Percentiles rank a stretch among this genome's conserved stretches.
Evolutionary conservation across 352 stramenopile genomes (phyloP).

Genomic region (Phytophthora megakarya): DNA sequence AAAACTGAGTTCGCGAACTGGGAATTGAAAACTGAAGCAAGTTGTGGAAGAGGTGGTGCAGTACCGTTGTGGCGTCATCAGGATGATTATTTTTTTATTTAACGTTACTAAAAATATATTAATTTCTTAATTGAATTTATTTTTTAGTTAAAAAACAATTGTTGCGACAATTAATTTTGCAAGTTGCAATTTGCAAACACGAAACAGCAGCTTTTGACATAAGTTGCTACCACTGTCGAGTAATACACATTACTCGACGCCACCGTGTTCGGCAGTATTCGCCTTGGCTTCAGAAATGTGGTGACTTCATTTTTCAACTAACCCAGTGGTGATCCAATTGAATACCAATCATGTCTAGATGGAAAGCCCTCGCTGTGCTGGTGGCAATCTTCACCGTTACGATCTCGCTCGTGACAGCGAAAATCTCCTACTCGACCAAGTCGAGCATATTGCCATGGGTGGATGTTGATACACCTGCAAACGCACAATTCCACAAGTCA

Average conservation of each 20-base stretch:
- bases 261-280: neutral
- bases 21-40: no score
- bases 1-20: no score
- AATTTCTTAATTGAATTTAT: no score
- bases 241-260: slow-evolving; percentile 10
- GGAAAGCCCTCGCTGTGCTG: slow-evolving; percentile 1
- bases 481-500: slow-evolving; percentile 12
- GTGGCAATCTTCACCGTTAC: neutral
- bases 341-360: neutral
- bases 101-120: no score
- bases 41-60: neutral
- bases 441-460: slow-evolving; percentile 46
- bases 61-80: neutral
- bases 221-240: neutral
- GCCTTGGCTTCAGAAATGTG: neutral
- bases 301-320: slow-evolving; percentile 5
- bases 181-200: neutral
- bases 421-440: slow-evolving; percentile 20
- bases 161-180: no score
- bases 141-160: no score
- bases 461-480: slow-evolving; percentile 49
- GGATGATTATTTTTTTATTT: neutral
- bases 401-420: neutral
- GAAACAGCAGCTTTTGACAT: neutral
- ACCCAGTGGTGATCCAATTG: neutral